A percentile compares a stretch with the other conserved stretches of the same genome.
These are phyloP conservation scores for Nemania serpens DNA, from an alignment of 2,329 filamentous ascomycete genomes.

Conservation along the genomic window DNA sequence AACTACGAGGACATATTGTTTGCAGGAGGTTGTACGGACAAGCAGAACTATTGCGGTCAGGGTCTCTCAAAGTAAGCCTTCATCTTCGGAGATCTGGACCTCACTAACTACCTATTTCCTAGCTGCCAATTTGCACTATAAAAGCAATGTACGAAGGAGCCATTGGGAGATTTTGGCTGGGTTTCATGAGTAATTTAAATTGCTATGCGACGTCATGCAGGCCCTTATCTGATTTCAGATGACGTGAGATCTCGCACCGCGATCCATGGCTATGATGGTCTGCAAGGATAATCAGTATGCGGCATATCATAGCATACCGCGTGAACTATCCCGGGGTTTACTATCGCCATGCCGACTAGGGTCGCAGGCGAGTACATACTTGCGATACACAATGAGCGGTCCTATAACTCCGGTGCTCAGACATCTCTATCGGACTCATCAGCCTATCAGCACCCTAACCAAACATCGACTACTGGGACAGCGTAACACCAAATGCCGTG, in stretches of 20 bases:
- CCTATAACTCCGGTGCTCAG: too few relatives aligned
- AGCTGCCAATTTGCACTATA: not conserved
- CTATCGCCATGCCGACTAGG: slow-evolving; percentile 4
- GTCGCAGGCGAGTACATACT: not conserved
- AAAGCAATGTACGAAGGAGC: not conserved
- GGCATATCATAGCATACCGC: slow-evolving; percentile 5
- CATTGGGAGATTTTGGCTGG: not conserved
- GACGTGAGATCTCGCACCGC: slow-evolving; percentile 19
- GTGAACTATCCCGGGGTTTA: slow-evolving; percentile 2
- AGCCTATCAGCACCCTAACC: not conserved
- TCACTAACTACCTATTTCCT: not conserved
- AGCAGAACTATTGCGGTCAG: not conserved
- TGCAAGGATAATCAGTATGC: not conserved
- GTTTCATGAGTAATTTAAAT: not conserved
- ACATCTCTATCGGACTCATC: not conserved
- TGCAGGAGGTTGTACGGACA: not conserved
- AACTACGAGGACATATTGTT: not conserved
- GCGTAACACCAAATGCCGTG: not conserved
- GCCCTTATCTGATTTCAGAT: slow-evolving; percentile 15
- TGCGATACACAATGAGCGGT: not conserved
- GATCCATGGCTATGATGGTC: slow-evolving; percentile 4
- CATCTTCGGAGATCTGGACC: too few relatives aligned
- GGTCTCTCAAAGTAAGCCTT: too few relatives aligned
- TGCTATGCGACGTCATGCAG: slow-evolving; percentile 14
- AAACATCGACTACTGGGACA: not conserved